A percentile compares a stretch with the other conserved stretches of the same genome.
Conservation (phyloP, 768 basidiomycete genomes). For the Leccinum ochraceum region DNA sequence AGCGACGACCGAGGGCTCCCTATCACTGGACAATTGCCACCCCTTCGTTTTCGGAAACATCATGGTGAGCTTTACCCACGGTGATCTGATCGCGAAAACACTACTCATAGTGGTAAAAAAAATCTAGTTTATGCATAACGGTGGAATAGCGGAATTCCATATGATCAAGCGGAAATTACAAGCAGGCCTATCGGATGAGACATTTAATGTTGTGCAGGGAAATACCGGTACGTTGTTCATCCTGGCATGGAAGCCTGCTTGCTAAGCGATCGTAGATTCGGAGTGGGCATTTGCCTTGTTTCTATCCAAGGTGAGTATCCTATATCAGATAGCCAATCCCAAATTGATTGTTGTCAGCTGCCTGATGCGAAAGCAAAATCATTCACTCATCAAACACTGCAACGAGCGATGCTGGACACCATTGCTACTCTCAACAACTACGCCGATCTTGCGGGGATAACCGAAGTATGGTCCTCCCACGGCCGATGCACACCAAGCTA, state of each 20-base stretch:
- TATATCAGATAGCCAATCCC: not conserved
- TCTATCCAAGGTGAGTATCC: slow-evolving; percentile 65
- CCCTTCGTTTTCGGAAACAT: slow-evolving; percentile 91
- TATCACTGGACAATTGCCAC: slow-evolving; percentile 94
- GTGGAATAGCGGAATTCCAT: slow-evolving; percentile 84
- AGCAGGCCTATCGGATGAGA: slow-evolving; percentile 70
- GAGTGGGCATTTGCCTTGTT: slow-evolving; percentile 97
- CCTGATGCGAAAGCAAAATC: slow-evolving; percentile 74
- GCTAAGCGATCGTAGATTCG: slow-evolving; percentile 57
- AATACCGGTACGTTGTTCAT: slow-evolving; percentile 69
- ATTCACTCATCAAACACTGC: slow-evolving; percentile 72
- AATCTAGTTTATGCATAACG: slow-evolving; percentile 94
- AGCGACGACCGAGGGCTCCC: slow-evolving; percentile 87
- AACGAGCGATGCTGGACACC: slow-evolving; percentile 87
- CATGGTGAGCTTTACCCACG: slow-evolving; percentile 58
- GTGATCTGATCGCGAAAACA: not conserved
- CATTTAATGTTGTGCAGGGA: slow-evolving; percentile 86
- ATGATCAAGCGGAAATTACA: slow-evolving; percentile 83
- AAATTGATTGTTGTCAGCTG: slow-evolving; percentile 48
- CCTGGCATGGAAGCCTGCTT: not conserved
- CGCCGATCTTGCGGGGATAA: slow-evolving; percentile 69
- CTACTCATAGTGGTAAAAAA: not conserved
- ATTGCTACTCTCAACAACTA: slow-evolving; percentile 77
- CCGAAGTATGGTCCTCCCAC: slow-evolving; percentile 50
- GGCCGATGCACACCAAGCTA: slow-evolving; percentile 1